These are phyloP conservation scores for Nakaseomyces nivariensis DNA, from an alignment of 1,139 yeast genomes.

Conservation along the genomic window DNA sequence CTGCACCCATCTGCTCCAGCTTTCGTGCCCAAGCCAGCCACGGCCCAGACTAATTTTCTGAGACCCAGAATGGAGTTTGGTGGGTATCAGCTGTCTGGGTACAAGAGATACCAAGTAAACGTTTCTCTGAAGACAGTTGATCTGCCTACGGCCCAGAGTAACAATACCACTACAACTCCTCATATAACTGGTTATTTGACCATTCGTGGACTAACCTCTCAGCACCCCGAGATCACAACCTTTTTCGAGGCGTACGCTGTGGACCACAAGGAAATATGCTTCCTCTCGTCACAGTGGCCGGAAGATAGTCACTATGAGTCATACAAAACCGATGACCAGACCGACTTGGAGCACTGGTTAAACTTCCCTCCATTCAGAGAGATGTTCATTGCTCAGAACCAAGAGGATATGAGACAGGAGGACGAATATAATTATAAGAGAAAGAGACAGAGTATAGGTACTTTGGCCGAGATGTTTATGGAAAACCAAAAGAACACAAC, in stretches of 20 bases:
- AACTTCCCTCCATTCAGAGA: constrained; percentile 44
- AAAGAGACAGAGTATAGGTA: constrained; percentile 21
- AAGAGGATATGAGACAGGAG: not conserved
- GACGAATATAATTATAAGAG: not conserved
- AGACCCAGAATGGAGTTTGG: constrained; percentile 22
- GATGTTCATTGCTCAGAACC: constrained; percentile 15
- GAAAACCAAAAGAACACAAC: constrained; percentile 1
- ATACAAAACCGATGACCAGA: constrained; percentile 41
- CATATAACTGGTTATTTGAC: constrained; percentile 68
- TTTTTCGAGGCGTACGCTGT: constrained; percentile 83
- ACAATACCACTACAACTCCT: constrained; percentile 12
- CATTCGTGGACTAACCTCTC: constrained; percentile 69
- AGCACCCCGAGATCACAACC: constrained; percentile 71
- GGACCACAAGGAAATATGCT: constrained; percentile 42
- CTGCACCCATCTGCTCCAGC: not conserved
- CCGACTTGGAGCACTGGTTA: constrained; percentile 82
- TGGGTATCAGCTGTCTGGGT: constrained; percentile 29
- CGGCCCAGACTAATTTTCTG: constrained; percentile 15
- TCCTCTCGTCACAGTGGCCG: constrained; percentile 37
- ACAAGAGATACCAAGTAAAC: constrained; percentile 27
- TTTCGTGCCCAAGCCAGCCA: not conserved
- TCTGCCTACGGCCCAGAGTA: constrained; percentile 13
- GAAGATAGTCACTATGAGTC: constrained; percentile 41
- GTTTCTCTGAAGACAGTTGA: constrained; percentile 23
- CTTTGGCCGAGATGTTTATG: constrained; percentile 9